Evolutionary conservation across 495 filamentous ascomycete species (phyloP), one percentile per base, ranked within the genome.

Genomic region (Parathielavia hyrcaniae): DNA sequence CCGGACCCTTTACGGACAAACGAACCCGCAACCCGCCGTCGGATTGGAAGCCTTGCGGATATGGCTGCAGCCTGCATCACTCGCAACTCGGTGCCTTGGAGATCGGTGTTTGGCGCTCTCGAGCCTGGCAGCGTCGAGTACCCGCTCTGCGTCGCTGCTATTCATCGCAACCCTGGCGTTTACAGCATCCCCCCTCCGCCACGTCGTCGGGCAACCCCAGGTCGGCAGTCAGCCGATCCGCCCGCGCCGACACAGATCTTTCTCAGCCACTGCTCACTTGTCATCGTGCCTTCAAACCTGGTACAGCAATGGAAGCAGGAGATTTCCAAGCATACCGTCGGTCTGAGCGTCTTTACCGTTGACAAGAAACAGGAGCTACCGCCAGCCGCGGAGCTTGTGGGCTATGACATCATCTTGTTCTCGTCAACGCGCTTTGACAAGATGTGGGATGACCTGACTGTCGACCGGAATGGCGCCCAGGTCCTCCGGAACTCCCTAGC

Each of bases 371-470:
- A 69, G n/a, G 43, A 53, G 13, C 73, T 88, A 1, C 92, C 91
- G 0, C 58, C 76, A 0, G 71, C 78, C 0, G 67, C 79, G 5
- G 73, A 84, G 14, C 74, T 97, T 0, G 58, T 86, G 13, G 66
- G 80, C 0, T 90, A 86, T 64, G 91, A 97, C 67, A 77, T 96
- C 30, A 67, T 97, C 8, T 70, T 97, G 0, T 88, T 96, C 63
- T 87, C 88, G 6, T 84, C 83, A 38, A 76, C 73, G 20, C 81
- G 87, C 0, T 91, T 96, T 63, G 87, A 89, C 61, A 76, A 73
- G 45, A 84, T 91, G 52, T 84, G 88, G 41, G 68, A 75, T 32
- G 63, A 58, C 39, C 22, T 55, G 0, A 62, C 43, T 11, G 44
- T 55, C 13, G 50, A 51, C 22, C 41, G 6, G 22, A 52, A 8